Percentiles rank a stretch among this genome's conserved stretches.
Evolutionary conservation across 306 rosid species (phyloP).

Genomic region (Cucumis cinereus): DNA sequence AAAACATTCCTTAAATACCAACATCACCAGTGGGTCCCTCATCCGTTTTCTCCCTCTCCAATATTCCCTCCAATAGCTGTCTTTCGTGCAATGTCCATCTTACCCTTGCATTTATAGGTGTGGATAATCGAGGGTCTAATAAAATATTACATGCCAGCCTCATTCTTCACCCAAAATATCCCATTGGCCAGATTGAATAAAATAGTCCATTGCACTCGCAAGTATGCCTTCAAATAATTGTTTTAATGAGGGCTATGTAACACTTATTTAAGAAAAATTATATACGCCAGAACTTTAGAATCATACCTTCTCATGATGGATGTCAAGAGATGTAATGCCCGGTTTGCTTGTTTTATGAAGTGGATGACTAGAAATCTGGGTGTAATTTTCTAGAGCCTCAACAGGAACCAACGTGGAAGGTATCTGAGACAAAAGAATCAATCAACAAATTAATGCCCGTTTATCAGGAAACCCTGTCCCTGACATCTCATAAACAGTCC

Average conservation of each 20-base stretch:
- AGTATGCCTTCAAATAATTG: background rate
- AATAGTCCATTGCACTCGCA: background rate
- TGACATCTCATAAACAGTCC: background rate
- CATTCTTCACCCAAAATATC: too few relatives aligned
- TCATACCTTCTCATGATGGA: constrained; percentile 57
- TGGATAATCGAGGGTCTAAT: too few relatives aligned
- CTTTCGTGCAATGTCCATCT: too few relatives aligned
- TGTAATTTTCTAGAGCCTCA: constrained; percentile 72
- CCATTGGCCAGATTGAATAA: background rate
- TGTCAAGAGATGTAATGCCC: constrained; percentile 72
- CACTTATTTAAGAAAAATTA: background rate
- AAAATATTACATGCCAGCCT: too few relatives aligned
- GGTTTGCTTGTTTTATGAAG: constrained; percentile 94
- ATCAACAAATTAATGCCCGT: background rate
- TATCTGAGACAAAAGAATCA: constrained; percentile 27
- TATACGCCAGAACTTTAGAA: background rate
- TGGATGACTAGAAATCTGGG: constrained; percentile 96
- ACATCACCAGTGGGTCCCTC: too few relatives aligned
- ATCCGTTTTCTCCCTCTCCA: too few relatives aligned
- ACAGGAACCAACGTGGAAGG: constrained; percentile 71
- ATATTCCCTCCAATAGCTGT: too few relatives aligned
- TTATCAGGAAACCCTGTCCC: background rate
- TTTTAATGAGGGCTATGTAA: background rate
- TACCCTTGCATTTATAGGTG: too few relatives aligned
- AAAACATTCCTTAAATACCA: too few relatives aligned